Conservation (phyloP, 208 protist species). For the Jaenimonas drosophilae region DNA sequence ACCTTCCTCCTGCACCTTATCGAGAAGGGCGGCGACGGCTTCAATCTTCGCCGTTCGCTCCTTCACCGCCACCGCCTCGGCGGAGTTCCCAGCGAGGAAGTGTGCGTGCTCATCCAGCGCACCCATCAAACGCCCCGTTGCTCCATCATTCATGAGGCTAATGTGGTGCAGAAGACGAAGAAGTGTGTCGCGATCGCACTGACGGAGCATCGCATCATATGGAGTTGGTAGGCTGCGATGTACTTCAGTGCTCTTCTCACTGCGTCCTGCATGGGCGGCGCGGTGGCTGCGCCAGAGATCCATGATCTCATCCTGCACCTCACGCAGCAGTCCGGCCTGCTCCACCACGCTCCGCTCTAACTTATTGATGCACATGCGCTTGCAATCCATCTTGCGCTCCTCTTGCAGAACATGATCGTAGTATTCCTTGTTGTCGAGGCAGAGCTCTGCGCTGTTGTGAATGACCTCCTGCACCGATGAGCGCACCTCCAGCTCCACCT, state of each 20-base stretch:
- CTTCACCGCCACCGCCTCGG: slow-evolving; percentile 24
- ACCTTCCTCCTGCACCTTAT: slow-evolving; percentile 44
- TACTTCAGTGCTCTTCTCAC: slow-evolving; percentile 17
- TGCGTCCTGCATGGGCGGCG: slow-evolving; percentile 11
- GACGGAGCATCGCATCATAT: slow-evolving; percentile 20
- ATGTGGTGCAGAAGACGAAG: slow-evolving; percentile 43
- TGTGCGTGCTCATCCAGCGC: slow-evolving; percentile 43
- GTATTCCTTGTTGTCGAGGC: slow-evolving; percentile 34
- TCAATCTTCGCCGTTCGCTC: slow-evolving; percentile 10
- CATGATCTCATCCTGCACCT: slow-evolving; percentile 33
- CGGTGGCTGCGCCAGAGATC: slow-evolving; percentile 19
- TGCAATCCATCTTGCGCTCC: slow-evolving; percentile 27
- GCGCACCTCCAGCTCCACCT: slow-evolving; percentile 30
- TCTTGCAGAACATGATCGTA: slow-evolving; percentile 21
- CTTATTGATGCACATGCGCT: slow-evolving; percentile 24
- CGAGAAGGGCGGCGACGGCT: slow-evolving; percentile 25
- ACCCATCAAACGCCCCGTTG: slow-evolving; percentile 15
- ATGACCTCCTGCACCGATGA: slow-evolving; percentile 28
- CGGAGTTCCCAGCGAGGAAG: slow-evolving; percentile 23
- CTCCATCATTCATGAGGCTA: slow-evolving; percentile 25
- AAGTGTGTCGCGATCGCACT: slow-evolving; percentile 48
- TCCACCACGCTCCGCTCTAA: slow-evolving; percentile 41
- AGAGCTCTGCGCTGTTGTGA: slow-evolving; percentile 31
- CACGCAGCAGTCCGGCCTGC: slow-evolving; percentile 48
- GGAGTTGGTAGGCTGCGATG: slow-evolving; percentile 24